These are phyloP conservation scores for Themeda triandra DNA, from an alignment of 176 grass and related monocot species.

Conservation along the genomic window DNA sequence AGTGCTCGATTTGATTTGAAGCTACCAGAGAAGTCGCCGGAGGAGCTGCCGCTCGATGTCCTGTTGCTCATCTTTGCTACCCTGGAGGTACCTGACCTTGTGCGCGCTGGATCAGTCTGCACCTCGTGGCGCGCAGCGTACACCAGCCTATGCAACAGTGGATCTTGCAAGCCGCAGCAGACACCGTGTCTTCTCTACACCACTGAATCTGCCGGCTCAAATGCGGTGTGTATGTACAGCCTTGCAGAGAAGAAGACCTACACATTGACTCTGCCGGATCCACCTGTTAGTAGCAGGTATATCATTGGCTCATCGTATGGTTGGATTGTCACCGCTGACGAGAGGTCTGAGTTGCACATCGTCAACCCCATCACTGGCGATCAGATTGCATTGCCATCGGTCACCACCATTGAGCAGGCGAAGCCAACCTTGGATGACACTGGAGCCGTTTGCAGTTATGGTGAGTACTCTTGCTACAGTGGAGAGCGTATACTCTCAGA, in stretches of 20 bases:
- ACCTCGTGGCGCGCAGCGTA: no score
- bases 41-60: no score
- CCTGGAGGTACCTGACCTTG: no score
- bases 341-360: no score
- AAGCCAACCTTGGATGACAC: neutral
- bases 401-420: neutral
- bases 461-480: neutral
- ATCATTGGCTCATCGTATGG: no score
- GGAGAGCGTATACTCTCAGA: no score
- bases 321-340: no score
- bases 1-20: no score
- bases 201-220: neutral
- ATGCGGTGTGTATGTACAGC: neutral
- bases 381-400: neutral
- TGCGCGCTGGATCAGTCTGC: no score
- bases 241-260: neutral
- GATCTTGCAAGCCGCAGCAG: neutral
- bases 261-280: neutral
- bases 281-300: neutral
- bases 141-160: neutral
- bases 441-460: neutral
- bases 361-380: neutral
- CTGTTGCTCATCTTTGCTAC: no score
- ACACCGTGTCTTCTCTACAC: slow-evolving; percentile 10
- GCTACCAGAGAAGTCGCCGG: no score